A percentile compares a stretch with the other conserved stretches of the same genome.
Conservation (phyloP, 257 asterid genomes). For the Solanum lignicaule region DNA sequence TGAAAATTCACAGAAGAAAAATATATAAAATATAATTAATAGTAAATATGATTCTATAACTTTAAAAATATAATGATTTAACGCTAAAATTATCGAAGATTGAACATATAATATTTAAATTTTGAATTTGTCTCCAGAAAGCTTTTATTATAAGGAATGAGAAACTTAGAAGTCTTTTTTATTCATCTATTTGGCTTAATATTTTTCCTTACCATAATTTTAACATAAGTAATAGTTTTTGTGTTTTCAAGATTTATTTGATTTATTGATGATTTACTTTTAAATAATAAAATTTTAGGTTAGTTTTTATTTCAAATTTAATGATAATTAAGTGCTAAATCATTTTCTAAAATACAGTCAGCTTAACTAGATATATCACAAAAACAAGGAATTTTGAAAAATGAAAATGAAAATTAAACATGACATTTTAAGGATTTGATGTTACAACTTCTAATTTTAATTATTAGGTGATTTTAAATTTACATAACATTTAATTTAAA, state of each 20-base stretch:
- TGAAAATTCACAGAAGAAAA: background rate
- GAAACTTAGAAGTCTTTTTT: no score
- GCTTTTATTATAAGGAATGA: background rate
- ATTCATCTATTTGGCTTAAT: background rate
- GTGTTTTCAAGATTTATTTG: background rate
- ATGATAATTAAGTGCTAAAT: background rate
- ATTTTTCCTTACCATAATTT: background rate
- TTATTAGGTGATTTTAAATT: background rate
- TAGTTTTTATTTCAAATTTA: no score
- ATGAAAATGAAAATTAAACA: no score
- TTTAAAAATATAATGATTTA: background rate
- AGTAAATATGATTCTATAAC: no score
- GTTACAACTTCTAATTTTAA: background rate
- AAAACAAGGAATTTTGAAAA: no score
- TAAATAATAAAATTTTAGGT: no score
- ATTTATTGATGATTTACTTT: background rate
- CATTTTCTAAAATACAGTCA: no score
- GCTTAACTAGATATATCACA: no score
- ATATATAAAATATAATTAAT: no score
- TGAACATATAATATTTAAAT: no score
- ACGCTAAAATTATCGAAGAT: no score
- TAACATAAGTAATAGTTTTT: background rate
- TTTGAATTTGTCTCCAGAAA: background rate
- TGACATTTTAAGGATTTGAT: background rate
- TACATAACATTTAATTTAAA: no score